Evolutionary conservation across 1,139 yeast species (phyloP), one percentile per base, ranked within the genome.

Genomic region (Blastobotrys arbuscula): DNA sequence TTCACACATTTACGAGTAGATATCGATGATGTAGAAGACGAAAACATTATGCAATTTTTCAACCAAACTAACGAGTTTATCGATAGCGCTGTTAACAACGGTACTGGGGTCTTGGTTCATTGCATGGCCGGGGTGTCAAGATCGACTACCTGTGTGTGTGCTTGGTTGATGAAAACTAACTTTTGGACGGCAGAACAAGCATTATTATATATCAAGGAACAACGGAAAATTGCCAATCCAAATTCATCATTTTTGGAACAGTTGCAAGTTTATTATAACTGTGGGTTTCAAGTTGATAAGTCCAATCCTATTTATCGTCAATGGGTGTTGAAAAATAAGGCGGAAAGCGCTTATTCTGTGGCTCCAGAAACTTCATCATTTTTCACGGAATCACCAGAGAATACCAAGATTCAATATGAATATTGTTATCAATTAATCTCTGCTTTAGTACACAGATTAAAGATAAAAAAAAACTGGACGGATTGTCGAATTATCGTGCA

Each of bases 41-140:
- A 82, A 21, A 82, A 90, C 56, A 73, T 92, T 12, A 63, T 89
- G 52, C 77, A 79, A 49, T 71, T 76, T 55, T 75, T 92, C 50
- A 74, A 76, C 13, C 75, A 75, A 42, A 72, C 85, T 1, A 83
- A 83, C 58, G 67, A 67, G 12, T 88, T 86, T 63, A 84, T 92
- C 8, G 84, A 83, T 42, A 59, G 65, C 2, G 89, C 90, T 0
- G 68, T 86, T 37, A 58, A 59, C 35, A 24, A 30, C 20, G 62
- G 63, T 19, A 53, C 50, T 36, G 51, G 62, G 6, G 63, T 69
- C 6, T 59, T 71, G 16, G 70, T 72, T 16, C 75, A 70, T 52
- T 72, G 68, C 53, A 87, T 89, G 49, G 96, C 96, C 28, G 98
- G 98, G 1, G 78, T 81, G 24, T 86, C 96, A 2, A 71, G 98